Percentiles rank a stretch among this genome's conserved stretches.
Conservation (phyloP, 305 asterid genomes). For the Rubia balearica region DNA sequence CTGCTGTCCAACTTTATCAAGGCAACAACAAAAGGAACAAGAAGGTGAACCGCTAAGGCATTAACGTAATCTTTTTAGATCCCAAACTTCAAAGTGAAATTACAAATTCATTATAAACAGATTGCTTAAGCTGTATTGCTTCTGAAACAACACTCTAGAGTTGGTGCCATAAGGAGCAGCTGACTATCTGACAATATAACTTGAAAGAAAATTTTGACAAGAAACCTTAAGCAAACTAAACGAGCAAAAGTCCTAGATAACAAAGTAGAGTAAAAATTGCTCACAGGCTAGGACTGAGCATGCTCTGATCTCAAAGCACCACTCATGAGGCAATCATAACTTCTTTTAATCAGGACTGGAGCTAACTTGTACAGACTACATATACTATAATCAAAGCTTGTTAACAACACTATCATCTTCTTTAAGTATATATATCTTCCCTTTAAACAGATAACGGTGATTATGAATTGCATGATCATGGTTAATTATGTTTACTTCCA, state of each 20-base stretch:
- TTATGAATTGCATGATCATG: neutral
- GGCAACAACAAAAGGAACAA: neutral
- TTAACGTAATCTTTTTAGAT: neutral
- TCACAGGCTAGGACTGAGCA: neutral
- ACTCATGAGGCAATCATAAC: neutral
- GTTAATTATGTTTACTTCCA: neutral
- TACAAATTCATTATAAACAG: neutral
- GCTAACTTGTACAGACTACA: neutral
- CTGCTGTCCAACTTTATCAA: neutral
- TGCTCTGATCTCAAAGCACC: neutral
- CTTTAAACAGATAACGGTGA: neutral
- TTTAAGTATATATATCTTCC: conserved; percentile 3
- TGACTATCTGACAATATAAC: neutral
- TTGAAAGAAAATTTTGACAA: neutral
- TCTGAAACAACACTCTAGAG: neutral
- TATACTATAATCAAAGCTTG: neutral
- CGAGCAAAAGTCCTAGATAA: neutral
- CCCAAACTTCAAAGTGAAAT: neutral
- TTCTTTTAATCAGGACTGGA: neutral
- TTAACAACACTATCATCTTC: neutral
- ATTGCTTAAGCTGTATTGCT: neutral
- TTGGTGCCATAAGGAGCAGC: neutral
- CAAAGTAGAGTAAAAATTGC: neutral
- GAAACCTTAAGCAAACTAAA: neutral
- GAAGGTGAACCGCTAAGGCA: neutral